Evolutionary conservation across 176 grass and related monocot genomes (phyloP), one percentile per base, ranked within the genome.

Genomic region (Zizania latifolia): DNA sequence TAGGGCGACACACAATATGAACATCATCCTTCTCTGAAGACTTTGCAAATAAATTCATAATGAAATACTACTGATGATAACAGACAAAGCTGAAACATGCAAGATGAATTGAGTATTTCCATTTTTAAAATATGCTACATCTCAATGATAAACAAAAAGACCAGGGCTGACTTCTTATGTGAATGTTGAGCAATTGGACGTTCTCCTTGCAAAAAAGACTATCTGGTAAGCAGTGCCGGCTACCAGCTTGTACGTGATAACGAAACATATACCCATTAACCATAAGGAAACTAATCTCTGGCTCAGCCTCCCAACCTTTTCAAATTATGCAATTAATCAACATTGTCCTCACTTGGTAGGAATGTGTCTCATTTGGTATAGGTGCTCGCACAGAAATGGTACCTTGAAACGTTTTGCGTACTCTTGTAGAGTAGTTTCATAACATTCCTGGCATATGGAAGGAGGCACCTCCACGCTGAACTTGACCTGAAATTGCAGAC

Each of bases 381-480:
- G 4, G 0, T 29, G 19, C 21, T 43, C 8, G 45, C 46, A 65
- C 21, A 64, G 28, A 65, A 56, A 86, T 34, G 65, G 9, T 71
- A 94, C 95, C 91, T 98, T 98, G 27, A 89, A 79, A 38, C 82
- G 89, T 46, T 86, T 92, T 8, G 86, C 63, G 62, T 88, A 84
- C 76, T 98, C 86, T 56, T 78, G 58, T 8, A 98, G 76, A 17
- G 92, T 86, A 19, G 71, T 55, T 74, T 78, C 81, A 68, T 94
- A 94, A 32, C 95, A 94, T 19, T 91, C 79, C 41, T 83, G 82
- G 43, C 82, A 90, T 67, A 98, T 79, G 10, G 81, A 82, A 41
- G 89, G 60, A 29, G 95, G 92, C 74, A 98, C 95, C 72, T 94
- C 91, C 62, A 98, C 95, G 36, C 67, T 98, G 67, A 98, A 92